These are phyloP conservation scores for Metschnikowia cubensis DNA, from an alignment of 805 yeast genomes.

Conservation along the genomic window DNA sequence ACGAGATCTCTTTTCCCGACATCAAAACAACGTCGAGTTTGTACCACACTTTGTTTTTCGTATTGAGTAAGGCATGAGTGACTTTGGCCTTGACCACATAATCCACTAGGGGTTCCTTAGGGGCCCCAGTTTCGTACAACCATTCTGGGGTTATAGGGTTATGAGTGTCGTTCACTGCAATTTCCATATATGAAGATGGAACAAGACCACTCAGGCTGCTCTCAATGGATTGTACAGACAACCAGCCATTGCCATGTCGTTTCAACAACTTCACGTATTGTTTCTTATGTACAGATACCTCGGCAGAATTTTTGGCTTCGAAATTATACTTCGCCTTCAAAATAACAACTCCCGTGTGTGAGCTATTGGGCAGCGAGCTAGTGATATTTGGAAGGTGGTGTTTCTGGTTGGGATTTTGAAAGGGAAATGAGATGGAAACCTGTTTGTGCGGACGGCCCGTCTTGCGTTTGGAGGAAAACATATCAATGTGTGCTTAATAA, in stretches of 20 bases:
- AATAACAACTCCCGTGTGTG: conserved; percentile 17
- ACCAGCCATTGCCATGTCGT: conserved; percentile 40
- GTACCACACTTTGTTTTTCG: conserved; percentile 29
- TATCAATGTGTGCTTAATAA: background rate
- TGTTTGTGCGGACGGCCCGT: background rate
- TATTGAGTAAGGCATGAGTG: conserved; percentile 25
- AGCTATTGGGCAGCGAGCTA: conserved; percentile 24
- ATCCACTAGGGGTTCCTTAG: background rate
- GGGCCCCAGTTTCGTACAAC: conserved; percentile 20
- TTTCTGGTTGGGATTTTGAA: background rate
- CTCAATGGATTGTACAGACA: conserved; percentile 29
- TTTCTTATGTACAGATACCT: conserved; percentile 24
- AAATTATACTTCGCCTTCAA: conserved; percentile 32
- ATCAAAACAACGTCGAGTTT: conserved; percentile 24
- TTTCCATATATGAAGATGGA: conserved; percentile 39
- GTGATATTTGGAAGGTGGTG: conserved; percentile 19
- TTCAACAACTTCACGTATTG: conserved; percentile 32
- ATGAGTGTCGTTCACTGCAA: conserved; percentile 35
- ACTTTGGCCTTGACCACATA: conserved; percentile 18
- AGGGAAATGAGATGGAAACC: conserved; percentile 1
- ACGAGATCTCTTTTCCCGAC: conserved; percentile 18
- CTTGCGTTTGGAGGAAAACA: conserved; percentile 3
- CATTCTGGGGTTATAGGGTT: conserved; percentile 31
- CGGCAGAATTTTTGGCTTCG: conserved; percentile 24
- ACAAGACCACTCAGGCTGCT: conserved; percentile 27